Percentiles rank a stretch among this genome's conserved stretches.
Conservation (phyloP, 2,329 filamentous ascomycete genomes). For the Monilinia fructigena region DNA sequence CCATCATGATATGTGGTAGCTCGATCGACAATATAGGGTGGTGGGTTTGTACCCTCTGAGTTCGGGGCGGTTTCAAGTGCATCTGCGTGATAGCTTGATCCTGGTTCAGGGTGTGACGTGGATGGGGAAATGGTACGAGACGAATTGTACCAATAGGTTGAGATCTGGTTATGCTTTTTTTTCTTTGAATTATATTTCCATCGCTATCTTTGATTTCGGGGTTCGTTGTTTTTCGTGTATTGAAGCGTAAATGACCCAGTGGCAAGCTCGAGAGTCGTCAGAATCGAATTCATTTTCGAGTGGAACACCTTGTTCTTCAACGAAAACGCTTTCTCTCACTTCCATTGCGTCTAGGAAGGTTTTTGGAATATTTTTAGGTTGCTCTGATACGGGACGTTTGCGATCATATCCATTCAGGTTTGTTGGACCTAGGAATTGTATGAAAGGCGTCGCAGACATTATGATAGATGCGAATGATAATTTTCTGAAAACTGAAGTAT, state of each 20-base stretch:
- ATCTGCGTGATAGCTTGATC: slow-evolving; percentile 36
- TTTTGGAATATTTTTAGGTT: slow-evolving; percentile 49
- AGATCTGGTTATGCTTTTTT: slow-evolving; percentile 45
- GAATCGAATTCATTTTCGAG: slow-evolving; percentile 73
- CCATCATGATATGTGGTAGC: slow-evolving; percentile 56
- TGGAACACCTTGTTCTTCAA: slow-evolving; percentile 57
- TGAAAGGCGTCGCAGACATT: slow-evolving; percentile 35
- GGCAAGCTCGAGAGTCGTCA: slow-evolving; percentile 76
- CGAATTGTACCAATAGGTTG: slow-evolving; percentile 40
- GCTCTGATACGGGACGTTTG: slow-evolving; percentile 44
- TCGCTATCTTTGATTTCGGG: slow-evolving; percentile 47
- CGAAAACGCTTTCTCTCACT: slow-evolving; percentile 60
- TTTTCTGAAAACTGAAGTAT: neutral
- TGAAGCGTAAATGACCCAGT: slow-evolving; percentile 78
- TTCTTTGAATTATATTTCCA: slow-evolving; percentile 45
- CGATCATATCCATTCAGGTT: slow-evolving; percentile 51
- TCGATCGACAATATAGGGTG: slow-evolving; percentile 31
- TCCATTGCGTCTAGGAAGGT: slow-evolving; percentile 64
- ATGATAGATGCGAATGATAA: neutral
- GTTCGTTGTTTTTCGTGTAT: slow-evolving; percentile 50
- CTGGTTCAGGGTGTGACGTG: slow-evolving; percentile 61
- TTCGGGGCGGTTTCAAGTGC: slow-evolving; percentile 27
- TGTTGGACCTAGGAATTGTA: slow-evolving; percentile 43
- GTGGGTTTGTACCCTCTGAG: slow-evolving; percentile 17
- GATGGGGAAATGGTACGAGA: slow-evolving; percentile 60